Percentiles rank a stretch among this genome's conserved stretches.
Conservation (phyloP, 2,329 filamentous ascomycete genomes). For the Claviceps humidiphila region DNA sequence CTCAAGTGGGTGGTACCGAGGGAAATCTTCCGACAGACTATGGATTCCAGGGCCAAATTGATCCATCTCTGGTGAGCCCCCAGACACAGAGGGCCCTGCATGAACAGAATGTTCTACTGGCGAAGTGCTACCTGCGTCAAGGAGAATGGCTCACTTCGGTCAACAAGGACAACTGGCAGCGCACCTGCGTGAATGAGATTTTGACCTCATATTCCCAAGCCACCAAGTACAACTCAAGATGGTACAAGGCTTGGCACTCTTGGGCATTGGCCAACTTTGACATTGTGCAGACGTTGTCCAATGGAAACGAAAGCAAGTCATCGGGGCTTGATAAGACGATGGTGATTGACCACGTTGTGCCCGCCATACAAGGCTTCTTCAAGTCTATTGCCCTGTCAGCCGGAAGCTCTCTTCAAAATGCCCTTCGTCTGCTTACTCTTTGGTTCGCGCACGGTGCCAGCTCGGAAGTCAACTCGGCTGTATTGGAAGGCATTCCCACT, state of each 20-base stretch:
- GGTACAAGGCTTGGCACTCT: conserved; percentile 99
- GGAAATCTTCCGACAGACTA: conserved; percentile 33
- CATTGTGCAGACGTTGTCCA: conserved; percentile 72
- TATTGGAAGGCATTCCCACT: conserved; percentile 79
- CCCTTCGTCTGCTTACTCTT: conserved; percentile 76
- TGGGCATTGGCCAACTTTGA: conserved; percentile 99
- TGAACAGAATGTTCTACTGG: conserved; percentile 60
- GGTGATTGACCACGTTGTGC: conserved; percentile 79
- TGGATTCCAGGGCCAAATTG: conserved; percentile 34
- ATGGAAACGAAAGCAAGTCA: conserved; percentile 44
- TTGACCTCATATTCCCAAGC: conserved; percentile 83
- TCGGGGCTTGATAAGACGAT: conserved; percentile 43
- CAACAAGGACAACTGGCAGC: conserved; percentile 79
- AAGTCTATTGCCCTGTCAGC: conserved; percentile 87
- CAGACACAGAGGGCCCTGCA: conserved; percentile 39
- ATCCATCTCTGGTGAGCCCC: conserved; percentile 31
- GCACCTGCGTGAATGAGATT: conserved; percentile 75
- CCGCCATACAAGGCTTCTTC: conserved; percentile 92
- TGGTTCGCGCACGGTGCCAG: conserved; percentile 94
- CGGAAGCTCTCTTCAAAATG: conserved; percentile 90
- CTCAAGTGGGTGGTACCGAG: conserved; percentile 31
- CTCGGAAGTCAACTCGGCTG: conserved; percentile 72
- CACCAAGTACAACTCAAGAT: conserved; percentile 84
- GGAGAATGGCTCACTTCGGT: conserved; percentile 89
- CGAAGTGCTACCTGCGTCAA: conserved; percentile 91